Conservation (phyloP, 2,329 filamentous ascomycete genomes). For the Capronia coronata region DNA sequence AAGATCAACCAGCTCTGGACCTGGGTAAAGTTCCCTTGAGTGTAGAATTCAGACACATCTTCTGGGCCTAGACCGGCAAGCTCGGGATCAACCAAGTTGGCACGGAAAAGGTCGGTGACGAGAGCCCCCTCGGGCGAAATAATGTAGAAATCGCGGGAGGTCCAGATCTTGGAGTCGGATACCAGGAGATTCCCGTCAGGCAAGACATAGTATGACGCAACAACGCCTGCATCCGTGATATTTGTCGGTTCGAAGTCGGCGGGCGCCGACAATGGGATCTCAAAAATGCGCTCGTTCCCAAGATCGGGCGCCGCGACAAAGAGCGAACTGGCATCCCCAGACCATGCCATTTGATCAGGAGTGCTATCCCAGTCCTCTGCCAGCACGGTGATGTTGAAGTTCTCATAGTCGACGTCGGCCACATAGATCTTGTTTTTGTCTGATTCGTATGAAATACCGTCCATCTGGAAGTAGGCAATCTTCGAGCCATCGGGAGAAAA, state of each 20-base stretch:
- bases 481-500: constrained; percentile 68
- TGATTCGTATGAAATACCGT: constrained; percentile 67
- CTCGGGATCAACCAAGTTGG: constrained; percentile 38
- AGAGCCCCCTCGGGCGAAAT: constrained; percentile 31
- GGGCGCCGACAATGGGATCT: constrained; percentile 32
- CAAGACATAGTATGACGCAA: constrained; percentile 30
- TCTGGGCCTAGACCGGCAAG: constrained; percentile 34
- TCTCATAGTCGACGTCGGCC: constrained; percentile 31
- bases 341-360: constrained; percentile 47
- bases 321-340: constrained; percentile 52
- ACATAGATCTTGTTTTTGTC: constrained; percentile 56
- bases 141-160: constrained; percentile 34
- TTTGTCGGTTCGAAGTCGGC: constrained; percentile 34
- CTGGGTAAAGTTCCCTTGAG: constrained; percentile 33
- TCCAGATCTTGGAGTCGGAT: constrained; percentile 34
- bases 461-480: constrained; percentile 75
- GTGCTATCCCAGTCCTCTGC: constrained; percentile 48
- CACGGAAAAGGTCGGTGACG: constrained; percentile 31
- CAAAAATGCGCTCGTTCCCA: constrained; percentile 47
- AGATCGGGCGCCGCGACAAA: constrained; percentile 68
- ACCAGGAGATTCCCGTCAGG: constrained; percentile 32
- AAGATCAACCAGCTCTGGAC: constrained; percentile 39
- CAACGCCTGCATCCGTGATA: constrained; percentile 35
- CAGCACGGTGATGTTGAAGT: constrained; percentile 35
- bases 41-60: constrained; percentile 37